Evolutionary conservation across 768 basidiomycete species (phyloP).

Genomic region (Botryobasidium botryosum): DNA sequence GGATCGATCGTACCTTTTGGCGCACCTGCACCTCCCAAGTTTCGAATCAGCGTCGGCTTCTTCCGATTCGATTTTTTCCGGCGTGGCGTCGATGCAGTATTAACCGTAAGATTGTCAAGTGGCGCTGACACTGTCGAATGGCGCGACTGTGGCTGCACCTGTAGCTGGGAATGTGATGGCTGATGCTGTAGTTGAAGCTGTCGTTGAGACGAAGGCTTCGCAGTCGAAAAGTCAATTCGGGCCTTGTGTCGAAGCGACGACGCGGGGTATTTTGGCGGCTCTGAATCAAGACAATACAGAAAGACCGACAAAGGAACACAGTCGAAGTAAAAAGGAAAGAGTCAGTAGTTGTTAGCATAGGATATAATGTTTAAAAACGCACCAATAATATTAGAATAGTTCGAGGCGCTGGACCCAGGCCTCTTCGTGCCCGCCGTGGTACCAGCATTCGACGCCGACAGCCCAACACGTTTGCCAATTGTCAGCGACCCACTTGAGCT

Average conservation of each 20-base stretch:
- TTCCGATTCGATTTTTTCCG: constrained; percentile 1
- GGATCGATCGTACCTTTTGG: constrained; percentile 47
- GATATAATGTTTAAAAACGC: too few relatives aligned
- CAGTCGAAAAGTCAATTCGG: constrained; percentile 26
- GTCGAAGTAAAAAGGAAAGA: too few relatives aligned
- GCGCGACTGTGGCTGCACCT: too few relatives aligned
- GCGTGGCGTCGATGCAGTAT: background rate
- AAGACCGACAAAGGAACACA: too few relatives aligned
- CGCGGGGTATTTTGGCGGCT: constrained; percentile 25
- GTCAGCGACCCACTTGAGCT: constrained; percentile 2
- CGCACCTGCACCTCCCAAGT: constrained; percentile 46
- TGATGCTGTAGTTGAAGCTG: too few relatives aligned
- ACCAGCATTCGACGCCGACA: background rate
- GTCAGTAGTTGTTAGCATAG: too few relatives aligned
- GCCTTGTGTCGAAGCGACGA: background rate
- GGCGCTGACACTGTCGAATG: too few relatives aligned
- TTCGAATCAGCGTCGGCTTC: constrained; percentile 79
- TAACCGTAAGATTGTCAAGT: too few relatives aligned
- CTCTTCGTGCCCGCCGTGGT: background rate
- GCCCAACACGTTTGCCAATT: constrained; percentile 4
- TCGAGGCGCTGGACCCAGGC: constrained; percentile 3
- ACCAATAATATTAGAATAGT: too few relatives aligned
- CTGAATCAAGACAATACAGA: constrained; percentile 19
- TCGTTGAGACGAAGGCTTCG: background rate
- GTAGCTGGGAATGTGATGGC: too few relatives aligned